A percentile compares a stretch with the other conserved stretches of the same genome.
Evolutionary conservation across 371 early-diverging fungal species (phyloP).

Genomic region (Amoeboaphelidium occidentale): DNA sequence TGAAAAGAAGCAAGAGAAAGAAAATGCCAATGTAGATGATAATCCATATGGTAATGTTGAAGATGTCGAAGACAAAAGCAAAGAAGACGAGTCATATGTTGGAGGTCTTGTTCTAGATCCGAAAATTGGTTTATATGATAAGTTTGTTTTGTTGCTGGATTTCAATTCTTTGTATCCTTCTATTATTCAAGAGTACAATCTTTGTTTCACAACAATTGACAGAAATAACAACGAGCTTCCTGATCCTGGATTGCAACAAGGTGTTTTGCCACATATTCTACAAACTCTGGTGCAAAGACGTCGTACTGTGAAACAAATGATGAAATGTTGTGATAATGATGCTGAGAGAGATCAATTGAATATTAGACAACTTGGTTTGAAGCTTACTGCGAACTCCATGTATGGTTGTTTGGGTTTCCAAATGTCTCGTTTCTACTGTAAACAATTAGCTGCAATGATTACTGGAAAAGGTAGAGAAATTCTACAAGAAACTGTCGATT

Average conservation of each 20-base stretch:
- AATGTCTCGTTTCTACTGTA: constrained; percentile 92
- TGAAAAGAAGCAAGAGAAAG: neutral
- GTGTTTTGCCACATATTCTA: constrained; percentile 76
- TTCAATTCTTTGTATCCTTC: constrained; percentile 99
- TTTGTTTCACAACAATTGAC: constrained; percentile 95
- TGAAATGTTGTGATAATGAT: constrained; percentile 43
- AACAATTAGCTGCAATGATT: constrained; percentile 91
- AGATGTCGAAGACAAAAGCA: constrained; percentile 13
- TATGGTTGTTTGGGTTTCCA: constrained; percentile 98
- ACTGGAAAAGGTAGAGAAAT: constrained; percentile 95
- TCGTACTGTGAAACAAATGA: constrained; percentile 63
- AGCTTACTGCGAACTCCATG: constrained; percentile 98
- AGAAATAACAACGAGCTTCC: constrained; percentile 44
- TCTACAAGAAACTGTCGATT: constrained; percentile 74
- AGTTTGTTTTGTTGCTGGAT: constrained; percentile 85
- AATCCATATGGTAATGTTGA: constrained; percentile 11
- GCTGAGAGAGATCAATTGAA: constrained; percentile 46
- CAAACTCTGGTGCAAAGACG: constrained; percentile 76
- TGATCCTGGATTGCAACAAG: constrained; percentile 29
- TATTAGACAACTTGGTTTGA: constrained; percentile 91
- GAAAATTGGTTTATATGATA: constrained; percentile 89
- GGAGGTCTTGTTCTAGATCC: constrained; percentile 99
- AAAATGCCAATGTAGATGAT: neutral
- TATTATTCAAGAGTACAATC: constrained; percentile 99
- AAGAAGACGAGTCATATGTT: constrained; percentile 67